Evolutionary conservation across 768 basidiomycete species (phyloP).

Genomic region (Cystobasidium tubakii): DNA sequence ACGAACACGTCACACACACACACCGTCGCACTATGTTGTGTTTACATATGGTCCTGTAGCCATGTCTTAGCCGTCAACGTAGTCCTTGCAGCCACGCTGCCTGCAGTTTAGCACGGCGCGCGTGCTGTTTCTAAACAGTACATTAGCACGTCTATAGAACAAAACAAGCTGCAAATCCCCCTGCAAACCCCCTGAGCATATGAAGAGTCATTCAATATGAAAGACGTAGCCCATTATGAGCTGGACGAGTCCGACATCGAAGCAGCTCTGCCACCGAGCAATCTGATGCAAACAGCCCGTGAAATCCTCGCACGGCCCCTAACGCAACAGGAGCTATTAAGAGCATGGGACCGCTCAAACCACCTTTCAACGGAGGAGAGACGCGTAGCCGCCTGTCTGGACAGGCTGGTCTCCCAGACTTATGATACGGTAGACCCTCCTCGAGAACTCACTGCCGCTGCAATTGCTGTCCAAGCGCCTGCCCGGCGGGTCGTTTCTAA

Average conservation of each 20-base stretch:
- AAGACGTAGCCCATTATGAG: slow-evolving; percentile 1
- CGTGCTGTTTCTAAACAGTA: no score
- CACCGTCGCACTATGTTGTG: no score
- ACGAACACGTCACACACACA: no score
- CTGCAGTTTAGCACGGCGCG: no score
- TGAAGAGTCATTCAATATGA: background rate
- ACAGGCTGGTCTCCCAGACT: background rate
- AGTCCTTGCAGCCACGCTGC: no score
- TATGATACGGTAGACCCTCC: background rate
- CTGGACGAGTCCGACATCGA: slow-evolving; percentile 17
- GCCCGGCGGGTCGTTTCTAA: background rate
- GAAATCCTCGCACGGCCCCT: slow-evolving; percentile 12
- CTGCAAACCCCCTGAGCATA: background rate
- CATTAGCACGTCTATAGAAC: background rate
- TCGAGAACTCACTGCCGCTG: background rate
- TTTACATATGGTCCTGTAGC: background rate
- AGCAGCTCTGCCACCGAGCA: background rate
- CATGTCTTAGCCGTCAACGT: background rate
- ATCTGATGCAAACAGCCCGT: slow-evolving; percentile 20
- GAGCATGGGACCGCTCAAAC: slow-evolving; percentile 14
- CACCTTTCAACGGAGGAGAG: background rate
- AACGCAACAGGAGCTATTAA: slow-evolving; percentile 5
- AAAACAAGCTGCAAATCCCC: no score
- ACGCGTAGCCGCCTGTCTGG: slow-evolving; percentile 8
- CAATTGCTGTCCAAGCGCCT: background rate